Conservation (phyloP, 176 grass and related monocot genomes). For the Hsuehochloa calcarea region DNA sequence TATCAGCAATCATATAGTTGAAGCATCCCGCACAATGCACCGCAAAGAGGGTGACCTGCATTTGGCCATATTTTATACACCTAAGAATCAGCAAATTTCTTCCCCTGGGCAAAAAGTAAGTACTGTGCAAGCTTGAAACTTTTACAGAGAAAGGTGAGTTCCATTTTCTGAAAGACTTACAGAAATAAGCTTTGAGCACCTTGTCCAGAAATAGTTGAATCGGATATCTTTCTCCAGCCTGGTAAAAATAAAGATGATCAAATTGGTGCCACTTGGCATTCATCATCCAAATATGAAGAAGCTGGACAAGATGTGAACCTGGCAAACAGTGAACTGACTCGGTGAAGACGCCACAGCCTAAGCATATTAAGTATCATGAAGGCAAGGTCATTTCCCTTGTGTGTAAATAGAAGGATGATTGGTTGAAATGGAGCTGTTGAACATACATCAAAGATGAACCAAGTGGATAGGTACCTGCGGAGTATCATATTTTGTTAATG, state of each 20-base stretch:
- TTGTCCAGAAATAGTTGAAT: constrained; percentile 99
- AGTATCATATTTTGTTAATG: constrained; percentile 25
- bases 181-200: constrained; percentile 88
- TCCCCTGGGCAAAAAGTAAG: not conserved
- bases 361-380: constrained; percentile 84
- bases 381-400: constrained; percentile 54
- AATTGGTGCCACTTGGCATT: constrained; percentile 24
- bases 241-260: constrained; percentile 46
- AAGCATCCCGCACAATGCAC: constrained; percentile 92
- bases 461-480: constrained; percentile 81
- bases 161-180: constrained; percentile 54
- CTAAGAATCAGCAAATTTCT: not conserved
- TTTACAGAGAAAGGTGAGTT: not conserved
- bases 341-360: constrained; percentile 80
- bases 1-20: constrained; percentile 98
- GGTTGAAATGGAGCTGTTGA: constrained; percentile 87
- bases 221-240: constrained; percentile 97
- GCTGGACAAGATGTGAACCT: constrained; percentile 52
- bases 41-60: constrained; percentile 92
- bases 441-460: constrained; percentile 92
- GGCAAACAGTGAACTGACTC: constrained; percentile 82
- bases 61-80: constrained; percentile 31
- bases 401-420: constrained; percentile 62
- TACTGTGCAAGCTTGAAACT: not conserved
- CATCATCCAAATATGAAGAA: constrained; percentile 26